Conservation (phyloP, 2,329 filamentous ascomycete genomes). For the Fusarium succisae region DNA sequence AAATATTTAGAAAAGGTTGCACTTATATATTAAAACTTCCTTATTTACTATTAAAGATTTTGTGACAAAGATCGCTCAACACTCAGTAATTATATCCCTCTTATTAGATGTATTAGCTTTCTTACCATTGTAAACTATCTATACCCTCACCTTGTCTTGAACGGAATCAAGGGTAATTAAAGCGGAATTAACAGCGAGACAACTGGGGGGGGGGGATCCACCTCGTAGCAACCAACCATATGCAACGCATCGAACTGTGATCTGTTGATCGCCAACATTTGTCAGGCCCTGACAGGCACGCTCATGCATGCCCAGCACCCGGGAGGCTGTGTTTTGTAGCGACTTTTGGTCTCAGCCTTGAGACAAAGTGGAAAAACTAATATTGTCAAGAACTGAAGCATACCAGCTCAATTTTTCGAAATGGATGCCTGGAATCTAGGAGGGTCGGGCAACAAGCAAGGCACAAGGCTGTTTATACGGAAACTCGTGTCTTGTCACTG, state of each 20-base stretch:
- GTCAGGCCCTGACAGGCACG: slow-evolving; percentile 4
- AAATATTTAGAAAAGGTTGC: background rate
- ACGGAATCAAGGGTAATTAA: background rate
- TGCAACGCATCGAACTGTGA: background rate
- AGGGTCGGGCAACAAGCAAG: slow-evolving; percentile 1
- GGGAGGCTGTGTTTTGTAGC: slow-evolving; percentile 30
- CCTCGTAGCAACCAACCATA: background rate
- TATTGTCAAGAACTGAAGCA: background rate
- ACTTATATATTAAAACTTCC: no score
- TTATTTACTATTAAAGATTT: no score
- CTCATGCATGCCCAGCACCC: slow-evolving; percentile 16
- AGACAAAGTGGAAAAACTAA: slow-evolving; percentile 40
- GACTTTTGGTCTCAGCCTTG: slow-evolving; percentile 39
- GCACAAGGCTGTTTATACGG: background rate
- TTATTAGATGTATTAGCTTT: background rate
- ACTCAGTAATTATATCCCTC: background rate
- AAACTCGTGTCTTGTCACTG: slow-evolving; percentile 17
- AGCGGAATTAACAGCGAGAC: background rate
- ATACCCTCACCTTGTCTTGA: background rate
- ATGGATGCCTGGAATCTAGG: slow-evolving; percentile 9
- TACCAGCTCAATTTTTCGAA: slow-evolving; percentile 7
- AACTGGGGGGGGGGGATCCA: background rate
- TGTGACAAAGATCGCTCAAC: background rate
- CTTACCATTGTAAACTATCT: background rate
- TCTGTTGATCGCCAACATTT: slow-evolving; percentile 19